Conservation (phyloP, 306 rosid genomes). For the Prinsepia uniflora region DNA sequence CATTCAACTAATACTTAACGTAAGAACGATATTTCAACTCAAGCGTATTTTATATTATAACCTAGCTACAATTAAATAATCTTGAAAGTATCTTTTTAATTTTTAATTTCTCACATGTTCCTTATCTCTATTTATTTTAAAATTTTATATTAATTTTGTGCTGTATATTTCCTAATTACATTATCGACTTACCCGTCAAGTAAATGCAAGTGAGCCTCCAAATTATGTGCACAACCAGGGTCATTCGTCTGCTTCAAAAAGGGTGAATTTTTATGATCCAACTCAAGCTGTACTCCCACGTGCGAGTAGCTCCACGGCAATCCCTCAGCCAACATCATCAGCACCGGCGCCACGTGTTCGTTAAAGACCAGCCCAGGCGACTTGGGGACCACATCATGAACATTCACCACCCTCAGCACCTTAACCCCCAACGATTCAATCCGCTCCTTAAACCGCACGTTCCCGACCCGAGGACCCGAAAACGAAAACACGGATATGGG, state of each 20-base stretch:
- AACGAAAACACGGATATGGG: constrained; percentile 57
- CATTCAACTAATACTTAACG: background rate
- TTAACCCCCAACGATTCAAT: constrained; percentile 55
- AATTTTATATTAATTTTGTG: too few species aligned
- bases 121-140: too few species aligned
- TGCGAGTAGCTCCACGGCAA: constrained; percentile 85
- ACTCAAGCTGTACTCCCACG: constrained; percentile 57
- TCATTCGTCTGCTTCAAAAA: constrained; percentile 53
- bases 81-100: too few species aligned
- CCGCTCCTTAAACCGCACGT: constrained; percentile 62
- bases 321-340: constrained; percentile 55
- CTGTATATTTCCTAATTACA: too few species aligned
- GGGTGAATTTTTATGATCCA: constrained; percentile 66
- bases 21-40: background rate
- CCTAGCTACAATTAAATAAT: background rate
- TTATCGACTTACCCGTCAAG: constrained; percentile 60
- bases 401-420: constrained; percentile 69
- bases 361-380: constrained; percentile 63
- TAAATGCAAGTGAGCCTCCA: constrained; percentile 81
- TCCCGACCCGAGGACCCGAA: constrained; percentile 89
- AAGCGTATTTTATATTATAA: too few species aligned
- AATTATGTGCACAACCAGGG: constrained; percentile 52
- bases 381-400: constrained; percentile 62
- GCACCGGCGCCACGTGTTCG: constrained; percentile 37
- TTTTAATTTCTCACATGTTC: background rate